phyloP scores from a whole-genome alignment of 2,329 filamentous ascomycete species.

The Arthrobotrys entomopaga region DNA sequence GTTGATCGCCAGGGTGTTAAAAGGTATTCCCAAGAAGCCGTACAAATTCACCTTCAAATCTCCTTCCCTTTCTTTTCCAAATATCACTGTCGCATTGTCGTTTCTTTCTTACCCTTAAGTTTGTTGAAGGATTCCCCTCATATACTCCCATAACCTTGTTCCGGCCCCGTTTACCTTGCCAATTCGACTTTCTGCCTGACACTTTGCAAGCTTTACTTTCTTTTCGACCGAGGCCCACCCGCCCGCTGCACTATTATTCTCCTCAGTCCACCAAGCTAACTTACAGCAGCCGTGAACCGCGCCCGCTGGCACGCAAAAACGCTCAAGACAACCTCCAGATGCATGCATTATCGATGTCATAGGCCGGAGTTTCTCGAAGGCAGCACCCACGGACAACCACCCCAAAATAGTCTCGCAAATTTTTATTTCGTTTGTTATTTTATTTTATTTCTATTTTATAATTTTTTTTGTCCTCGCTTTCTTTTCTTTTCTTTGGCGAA shows the following conservation, averaged over 20 bases:
- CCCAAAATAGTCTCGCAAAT: background rate
- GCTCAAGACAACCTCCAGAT: conserved; percentile 27
- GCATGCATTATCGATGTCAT: conserved; percentile 42
- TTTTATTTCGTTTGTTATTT: conserved; percentile 19
- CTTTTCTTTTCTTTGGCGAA: conserved; percentile 21
- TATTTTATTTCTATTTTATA: no score
- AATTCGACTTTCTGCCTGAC: conserved; percentile 39
- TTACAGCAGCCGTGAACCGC: conserved; percentile 32
- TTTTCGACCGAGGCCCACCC: conserved; percentile 50
- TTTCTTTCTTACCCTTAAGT: conserved; percentile 16
- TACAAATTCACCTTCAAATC: conserved; percentile 27
- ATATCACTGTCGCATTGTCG: conserved; percentile 32
- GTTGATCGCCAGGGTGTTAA: conserved; percentile 48
- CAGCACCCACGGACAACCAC: conserved; percentile 17
- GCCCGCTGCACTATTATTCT: background rate
- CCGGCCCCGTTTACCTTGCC: conserved; percentile 4
- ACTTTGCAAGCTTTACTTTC: no score
- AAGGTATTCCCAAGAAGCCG: conserved; percentile 17
- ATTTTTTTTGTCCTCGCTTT: background rate
- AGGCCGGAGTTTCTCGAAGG: conserved; percentile 25
- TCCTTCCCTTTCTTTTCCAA: conserved; percentile 49
- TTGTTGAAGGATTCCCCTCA: conserved; percentile 41
- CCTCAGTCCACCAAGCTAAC: conserved; percentile 7
- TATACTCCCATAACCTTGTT: conserved; percentile 22
- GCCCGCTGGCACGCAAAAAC: conserved; percentile 2